Base-by-base conservation (phyloP, 1,139 yeast genomes). In the Zygosaccharomyces sapae region DNA sequence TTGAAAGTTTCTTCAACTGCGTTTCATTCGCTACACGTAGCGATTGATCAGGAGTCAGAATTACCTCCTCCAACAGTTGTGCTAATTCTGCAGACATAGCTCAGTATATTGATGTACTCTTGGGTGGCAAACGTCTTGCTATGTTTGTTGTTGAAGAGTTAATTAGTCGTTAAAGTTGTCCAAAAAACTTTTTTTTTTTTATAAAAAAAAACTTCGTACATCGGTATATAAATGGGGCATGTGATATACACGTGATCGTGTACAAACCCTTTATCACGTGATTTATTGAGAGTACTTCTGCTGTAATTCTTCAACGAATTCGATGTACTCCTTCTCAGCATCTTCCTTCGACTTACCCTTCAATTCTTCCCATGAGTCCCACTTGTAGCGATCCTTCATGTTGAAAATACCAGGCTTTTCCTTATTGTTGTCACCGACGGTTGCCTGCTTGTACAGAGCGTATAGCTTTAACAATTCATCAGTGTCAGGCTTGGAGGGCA, bases 401-500 rank as follows among this genome's bases (percentile, higher is more conserved):
- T 90, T 95, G 70, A 90, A 87, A 55, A 86, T 72, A 55, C 96
- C 95, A 48, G 95, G 83, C 70, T 85, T 85, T 51, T 80, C 72
- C 37, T 57, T 56, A 69, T 75, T 77, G 76, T 86, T 86, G 78
- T 92, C 98, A 57, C 98, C 98, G 50, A 83, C 84, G 41, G 97
- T 90, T 56, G 97, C 95, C 74, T 92, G 98, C 74, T 92, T 92
- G 83, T 78, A 92, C 63, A 92, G 78, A 38, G 94, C 97, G 74
- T 92, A 92, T 63, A 85, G 74, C 59, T 78, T 73, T 66, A 92
- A 79, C 67, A 89, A 75, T 70, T 90, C 97, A 63, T 87, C 95
- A 69, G 88, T 92, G 58, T 73, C 68, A 60, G 97, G 97, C 69
- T 86, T 85, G 56, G 77, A 74, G 60, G 89, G 75, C 59, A 90